Evolutionary conservation across 1,139 yeast genomes (phyloP).

Genomic region (Hyphopichia wangnamkhiaoensis): DNA sequence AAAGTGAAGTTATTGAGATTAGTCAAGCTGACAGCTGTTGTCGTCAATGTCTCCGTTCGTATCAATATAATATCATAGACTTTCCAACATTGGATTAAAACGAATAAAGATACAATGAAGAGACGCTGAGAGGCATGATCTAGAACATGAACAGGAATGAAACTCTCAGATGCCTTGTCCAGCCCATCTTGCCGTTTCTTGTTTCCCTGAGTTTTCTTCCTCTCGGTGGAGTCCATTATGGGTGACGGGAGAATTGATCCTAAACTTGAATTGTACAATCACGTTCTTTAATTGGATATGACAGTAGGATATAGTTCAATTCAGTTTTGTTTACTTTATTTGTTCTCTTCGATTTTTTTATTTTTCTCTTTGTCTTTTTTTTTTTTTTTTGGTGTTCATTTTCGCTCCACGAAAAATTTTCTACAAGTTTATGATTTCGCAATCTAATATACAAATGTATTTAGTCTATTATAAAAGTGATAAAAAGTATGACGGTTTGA

Average conservation of each 20-base stretch:
- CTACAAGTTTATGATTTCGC: neutral
- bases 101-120: constrained; percentile 64
- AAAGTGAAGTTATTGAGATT: constrained; percentile 55
- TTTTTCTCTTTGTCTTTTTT: neutral
- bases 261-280: no score
- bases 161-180: constrained; percentile 20
- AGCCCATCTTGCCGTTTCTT: neutral
- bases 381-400: neutral
- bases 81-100: constrained; percentile 78
- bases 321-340: neutral
- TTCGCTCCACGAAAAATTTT: neutral
- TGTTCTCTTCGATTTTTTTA: neutral
- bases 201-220: neutral
- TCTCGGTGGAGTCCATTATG: neutral
- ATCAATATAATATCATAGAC: constrained; percentile 63
- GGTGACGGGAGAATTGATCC: no score
- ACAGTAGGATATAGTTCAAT: neutral
- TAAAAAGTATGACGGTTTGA: neutral
- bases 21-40: constrained; percentile 13
- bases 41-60: constrained; percentile 26
- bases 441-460: neutral
- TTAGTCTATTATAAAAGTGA: neutral
- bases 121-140: constrained; percentile 85
- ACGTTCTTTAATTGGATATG: no score
- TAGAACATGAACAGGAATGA: constrained; percentile 57